phyloP scores from a whole-genome alignment of 768 basidiomycete species.

The Boletus coccyginus region DNA sequence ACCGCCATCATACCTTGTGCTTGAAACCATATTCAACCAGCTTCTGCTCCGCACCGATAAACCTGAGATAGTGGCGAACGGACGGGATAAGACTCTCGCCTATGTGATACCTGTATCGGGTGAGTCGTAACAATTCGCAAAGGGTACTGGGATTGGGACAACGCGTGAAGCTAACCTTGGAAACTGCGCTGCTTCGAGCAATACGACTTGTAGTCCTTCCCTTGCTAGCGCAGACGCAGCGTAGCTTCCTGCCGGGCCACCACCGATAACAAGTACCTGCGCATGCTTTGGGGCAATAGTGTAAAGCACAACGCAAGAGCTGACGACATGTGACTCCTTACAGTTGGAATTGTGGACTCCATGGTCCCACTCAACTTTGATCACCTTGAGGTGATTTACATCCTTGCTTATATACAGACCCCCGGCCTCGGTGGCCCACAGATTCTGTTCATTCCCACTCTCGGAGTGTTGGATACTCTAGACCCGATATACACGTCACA shows the following conservation, averaged over 20 bases:
- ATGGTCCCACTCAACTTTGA: constrained; percentile 1
- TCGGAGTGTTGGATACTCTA: background rate
- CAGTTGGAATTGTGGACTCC: constrained; percentile 20
- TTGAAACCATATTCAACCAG: constrained; percentile 43
- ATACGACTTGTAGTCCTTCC: constrained; percentile 57
- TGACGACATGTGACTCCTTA: constrained; percentile 5
- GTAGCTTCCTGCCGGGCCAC: constrained; percentile 59
- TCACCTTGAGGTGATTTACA: background rate
- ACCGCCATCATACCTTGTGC: constrained; percentile 40
- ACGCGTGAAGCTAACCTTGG: constrained; percentile 40
- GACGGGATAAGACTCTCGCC: constrained; percentile 52
- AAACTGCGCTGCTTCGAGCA: constrained; percentile 54
- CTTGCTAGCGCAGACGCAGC: constrained; percentile 52
- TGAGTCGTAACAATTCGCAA: background rate
- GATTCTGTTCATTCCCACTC: background rate
- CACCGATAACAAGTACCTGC: constrained; percentile 49
- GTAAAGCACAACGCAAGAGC: background rate
- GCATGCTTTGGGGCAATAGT: constrained; percentile 15
- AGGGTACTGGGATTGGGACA: too few relatives aligned
- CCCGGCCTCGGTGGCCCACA: background rate
- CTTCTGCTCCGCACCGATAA: constrained; percentile 48
- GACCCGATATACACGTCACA: background rate
- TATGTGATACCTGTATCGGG: constrained; percentile 41
- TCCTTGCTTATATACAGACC: constrained; percentile 3
- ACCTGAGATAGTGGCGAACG: constrained; percentile 48